Percentiles rank a stretch among this genome's conserved stretches.
These are phyloP conservation scores for Phtheirospermum japonicum DNA, from an alignment of 257 asterid genomes.

Conservation along the genomic window DNA sequence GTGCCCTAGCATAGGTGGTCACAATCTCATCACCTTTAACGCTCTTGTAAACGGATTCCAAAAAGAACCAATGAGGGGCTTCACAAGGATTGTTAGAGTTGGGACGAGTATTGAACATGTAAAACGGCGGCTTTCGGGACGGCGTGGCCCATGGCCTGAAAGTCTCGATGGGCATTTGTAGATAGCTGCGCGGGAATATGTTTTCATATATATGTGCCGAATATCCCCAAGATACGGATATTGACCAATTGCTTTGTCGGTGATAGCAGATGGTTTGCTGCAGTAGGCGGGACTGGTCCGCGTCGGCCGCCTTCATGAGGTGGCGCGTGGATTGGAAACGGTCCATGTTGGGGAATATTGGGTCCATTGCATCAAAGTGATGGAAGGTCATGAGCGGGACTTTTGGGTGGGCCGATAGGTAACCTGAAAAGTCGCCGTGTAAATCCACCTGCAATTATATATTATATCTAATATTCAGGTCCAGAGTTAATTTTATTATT, in stretches of 20 bases:
- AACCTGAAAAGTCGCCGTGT: slow-evolving; percentile 51
- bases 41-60: slow-evolving; percentile 31
- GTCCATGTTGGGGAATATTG: slow-evolving; percentile 51
- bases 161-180: slow-evolving; percentile 47
- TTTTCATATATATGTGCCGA: slow-evolving; percentile 52
- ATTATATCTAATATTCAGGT: too few species aligned
- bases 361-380: slow-evolving; percentile 48
- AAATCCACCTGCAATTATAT: slow-evolving; percentile 43
- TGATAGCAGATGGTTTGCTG: slow-evolving; percentile 60
- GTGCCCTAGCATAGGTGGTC: slow-evolving; percentile 34
- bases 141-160: slow-evolving; percentile 39
- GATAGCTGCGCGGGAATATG: slow-evolving; percentile 44
- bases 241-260: slow-evolving; percentile 40
- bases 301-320: slow-evolving; percentile 54
- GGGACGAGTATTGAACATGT: slow-evolving; percentile 51
- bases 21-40: slow-evolving; percentile 4
- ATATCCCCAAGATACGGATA: slow-evolving; percentile 55
- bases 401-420: slow-evolving; percentile 52
- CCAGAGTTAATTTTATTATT: too few species aligned
- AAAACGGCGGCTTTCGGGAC: slow-evolving; percentile 33
- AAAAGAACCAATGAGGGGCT: slow-evolving; percentile 49
- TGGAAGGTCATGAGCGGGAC: slow-evolving; percentile 54
- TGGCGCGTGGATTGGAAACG: slow-evolving; percentile 48
- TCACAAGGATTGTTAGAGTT: slow-evolving; percentile 37
- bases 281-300: slow-evolving; percentile 49